Evolutionary conservation across 345 rosid species (phyloP), one percentile per base, ranked within the genome.

Genomic region (Combretum micranthum): DNA sequence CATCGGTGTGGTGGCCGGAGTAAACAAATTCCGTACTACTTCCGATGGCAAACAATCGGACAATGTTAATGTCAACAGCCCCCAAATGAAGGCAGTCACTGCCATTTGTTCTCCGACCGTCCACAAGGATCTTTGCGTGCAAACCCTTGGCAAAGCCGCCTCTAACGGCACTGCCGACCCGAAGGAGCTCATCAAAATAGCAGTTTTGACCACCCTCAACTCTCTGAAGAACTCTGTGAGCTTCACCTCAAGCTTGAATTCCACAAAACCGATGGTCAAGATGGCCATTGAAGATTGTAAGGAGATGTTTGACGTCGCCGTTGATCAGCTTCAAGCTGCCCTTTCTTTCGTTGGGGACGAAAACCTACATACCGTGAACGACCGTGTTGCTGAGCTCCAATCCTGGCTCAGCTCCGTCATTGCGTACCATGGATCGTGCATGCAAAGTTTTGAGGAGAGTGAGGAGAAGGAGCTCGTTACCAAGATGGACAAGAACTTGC

Each of bases 351-450:
- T 83, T 0, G 73, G 61, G 0, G 62, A 66, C 7, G 60, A 53
- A 48, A 32, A 69, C 5, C 6, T 70, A 7, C 46, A 50, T 48
- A 45, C 44, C 45, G 20, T 69, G 42, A 13, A 19, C n/a, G 60
- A 61, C 18, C 62, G 66, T 0, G 19, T 57, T 0, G 52, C 54
- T 1, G 78, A 75, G 55, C 49, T 80, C 13, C 67, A 68, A 64
- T 63, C 73, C 50, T 72, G 77, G 95, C 59, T 89, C 50, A 82
- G 78, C 54, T 77, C 86, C 1, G 86, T 86, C 39, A 63, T 82
- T 56, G 71, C 84, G 0, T 83, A 79, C 75, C 82, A 80, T 55
- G 51, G 66, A 20, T 71, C 80, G 2, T 89, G 97, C 69, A 53
- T 74, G 43, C 89, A 89, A 22, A 83, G 75, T 18, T 63, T 86